phyloP scores from a whole-genome alignment of 2,329 filamentous ascomycete genomes.

The Allantophomopsis cytisporea region DNA sequence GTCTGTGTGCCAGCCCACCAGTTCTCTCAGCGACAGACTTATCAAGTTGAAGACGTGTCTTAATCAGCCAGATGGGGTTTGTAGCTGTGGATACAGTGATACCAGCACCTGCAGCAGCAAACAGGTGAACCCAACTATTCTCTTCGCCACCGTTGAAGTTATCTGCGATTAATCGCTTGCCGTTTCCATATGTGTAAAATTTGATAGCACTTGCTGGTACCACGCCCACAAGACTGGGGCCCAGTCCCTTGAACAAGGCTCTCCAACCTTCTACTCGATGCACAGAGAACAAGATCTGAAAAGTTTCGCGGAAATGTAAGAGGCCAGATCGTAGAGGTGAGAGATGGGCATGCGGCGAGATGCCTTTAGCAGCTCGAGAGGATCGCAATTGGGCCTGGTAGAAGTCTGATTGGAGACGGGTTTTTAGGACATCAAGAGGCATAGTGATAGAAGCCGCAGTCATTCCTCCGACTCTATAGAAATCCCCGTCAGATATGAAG shows the following conservation, averaged over 20 bases:
- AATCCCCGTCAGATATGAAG: constrained; percentile 4
- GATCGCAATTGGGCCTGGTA: constrained; percentile 74
- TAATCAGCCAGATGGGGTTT: constrained; percentile 94
- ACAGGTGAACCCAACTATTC: constrained; percentile 63
- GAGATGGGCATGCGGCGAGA: constrained; percentile 38
- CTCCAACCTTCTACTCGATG: constrained; percentile 71
- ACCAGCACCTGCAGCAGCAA: constrained; percentile 64
- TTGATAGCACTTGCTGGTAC: constrained; percentile 85
- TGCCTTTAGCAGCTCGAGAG: constrained; percentile 39
- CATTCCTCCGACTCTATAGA: constrained; percentile 67
- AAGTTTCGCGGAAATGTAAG: constrained; percentile 72
- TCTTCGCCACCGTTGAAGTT: constrained; percentile 59
- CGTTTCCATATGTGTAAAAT: constrained; percentile 88
- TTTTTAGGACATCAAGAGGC: constrained; percentile 88
- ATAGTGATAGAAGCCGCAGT: constrained; percentile 85
- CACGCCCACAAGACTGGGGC: constrained; percentile 79
- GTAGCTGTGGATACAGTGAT: constrained; percentile 82
- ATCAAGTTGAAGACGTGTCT: constrained; percentile 85
- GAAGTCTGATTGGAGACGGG: constrained; percentile 84
- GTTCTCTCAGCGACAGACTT: constrained; percentile 58
- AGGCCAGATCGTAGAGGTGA: constrained; percentile 51
- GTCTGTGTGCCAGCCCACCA: constrained; percentile 39
- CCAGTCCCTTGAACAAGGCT: constrained; percentile 85
- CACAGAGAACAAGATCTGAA: constrained; percentile 73
- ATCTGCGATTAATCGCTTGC: constrained; percentile 68